A percentile compares a stretch with the other conserved stretches of the same genome.
Conservation (phyloP, 2,329 filamentous ascomycete genomes). For the Penicillium freii region DNA sequence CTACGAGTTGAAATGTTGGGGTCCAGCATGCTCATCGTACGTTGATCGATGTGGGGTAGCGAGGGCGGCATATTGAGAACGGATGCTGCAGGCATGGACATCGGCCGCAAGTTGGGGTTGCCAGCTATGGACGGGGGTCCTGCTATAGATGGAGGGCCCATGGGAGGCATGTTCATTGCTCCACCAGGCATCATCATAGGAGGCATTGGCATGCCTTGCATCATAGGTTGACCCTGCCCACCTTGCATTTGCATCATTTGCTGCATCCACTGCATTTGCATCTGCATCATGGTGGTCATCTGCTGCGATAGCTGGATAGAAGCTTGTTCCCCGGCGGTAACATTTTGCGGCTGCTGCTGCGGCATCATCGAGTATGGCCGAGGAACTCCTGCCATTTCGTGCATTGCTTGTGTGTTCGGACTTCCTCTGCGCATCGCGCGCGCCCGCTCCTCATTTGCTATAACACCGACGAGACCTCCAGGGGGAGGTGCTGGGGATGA, state of each 20-base stretch:
- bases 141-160: slow-evolving; percentile 11
- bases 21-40: slow-evolving; percentile 83
- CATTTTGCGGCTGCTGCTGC: slow-evolving; percentile 24
- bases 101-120: slow-evolving; percentile 42
- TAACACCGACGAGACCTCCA: slow-evolving; percentile 82
- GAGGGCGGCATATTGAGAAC: slow-evolving; percentile 21
- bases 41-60: slow-evolving; percentile 44
- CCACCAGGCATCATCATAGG: slow-evolving; percentile 17
- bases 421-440: slow-evolving; percentile 75
- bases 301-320: slow-evolving; percentile 79
- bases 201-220: slow-evolving; percentile 26
- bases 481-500: slow-evolving; percentile 54
- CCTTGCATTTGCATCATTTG: slow-evolving; percentile 63
- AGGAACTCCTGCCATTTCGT: slow-evolving; percentile 33
- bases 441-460: slow-evolving; percentile 78
- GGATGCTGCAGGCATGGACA: slow-evolving; percentile 47
- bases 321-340: slow-evolving; percentile 66
- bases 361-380: slow-evolving; percentile 40
- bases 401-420: slow-evolving; percentile 62
- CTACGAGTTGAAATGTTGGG: slow-evolving; percentile 51
- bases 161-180: slow-evolving; percentile 10
- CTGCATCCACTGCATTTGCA: slow-evolving; percentile 94
- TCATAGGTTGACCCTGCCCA: slow-evolving; percentile 33
- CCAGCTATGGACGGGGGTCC: slow-evolving; percentile 26
- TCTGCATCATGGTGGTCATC: slow-evolving; percentile 85